Percentiles rank a stretch among this genome's conserved stretches.
phyloP scores from a whole-genome alignment of 768 basidiomycete genomes.

The Mrakia hoshinonis region DNA sequence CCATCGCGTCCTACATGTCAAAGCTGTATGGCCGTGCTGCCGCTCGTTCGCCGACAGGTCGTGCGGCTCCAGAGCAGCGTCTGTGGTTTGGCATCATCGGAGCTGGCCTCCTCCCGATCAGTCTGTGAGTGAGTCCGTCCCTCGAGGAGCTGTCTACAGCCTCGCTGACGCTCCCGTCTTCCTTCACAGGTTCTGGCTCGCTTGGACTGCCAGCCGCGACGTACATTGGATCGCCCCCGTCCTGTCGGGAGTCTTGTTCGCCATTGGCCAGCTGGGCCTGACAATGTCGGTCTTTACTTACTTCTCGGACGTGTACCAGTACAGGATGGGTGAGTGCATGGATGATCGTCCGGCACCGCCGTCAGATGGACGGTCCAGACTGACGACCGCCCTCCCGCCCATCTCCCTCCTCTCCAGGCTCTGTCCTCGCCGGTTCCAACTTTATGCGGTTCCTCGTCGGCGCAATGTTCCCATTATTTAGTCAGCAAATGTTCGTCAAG shows the following conservation, averaged over 20 bases:
- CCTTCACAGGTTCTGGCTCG: slow-evolving; percentile 20
- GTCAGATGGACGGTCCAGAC: no score
- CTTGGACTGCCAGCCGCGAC: background rate
- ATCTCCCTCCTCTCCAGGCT: background rate
- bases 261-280: slow-evolving; percentile 8
- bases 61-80: slow-evolving; percentile 18
- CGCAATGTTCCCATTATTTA: slow-evolving; percentile 17
- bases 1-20: slow-evolving; percentile 6
- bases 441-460: slow-evolving; percentile 22
- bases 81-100: slow-evolving; percentile 26
- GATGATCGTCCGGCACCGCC: no score
- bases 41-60: background rate
- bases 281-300: slow-evolving; percentile 15
- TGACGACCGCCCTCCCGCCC: no score
- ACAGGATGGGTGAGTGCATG: slow-evolving; percentile 4
- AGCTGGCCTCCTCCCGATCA: slow-evolving; percentile 15
- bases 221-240: slow-evolving; percentile 26
- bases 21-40: slow-evolving; percentile 9
- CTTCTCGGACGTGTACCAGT: slow-evolving; percentile 18
- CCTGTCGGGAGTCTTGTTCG: background rate
- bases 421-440: slow-evolving; percentile 25
- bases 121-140: no score
- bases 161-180: no score
- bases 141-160: no score
- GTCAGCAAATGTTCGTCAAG: slow-evolving; percentile 17